A percentile compares a stretch with the other conserved stretches of the same genome.
Evolutionary conservation across 78 protist species (phyloP).

Genomic region (Dictyostelium intermedium): DNA sequence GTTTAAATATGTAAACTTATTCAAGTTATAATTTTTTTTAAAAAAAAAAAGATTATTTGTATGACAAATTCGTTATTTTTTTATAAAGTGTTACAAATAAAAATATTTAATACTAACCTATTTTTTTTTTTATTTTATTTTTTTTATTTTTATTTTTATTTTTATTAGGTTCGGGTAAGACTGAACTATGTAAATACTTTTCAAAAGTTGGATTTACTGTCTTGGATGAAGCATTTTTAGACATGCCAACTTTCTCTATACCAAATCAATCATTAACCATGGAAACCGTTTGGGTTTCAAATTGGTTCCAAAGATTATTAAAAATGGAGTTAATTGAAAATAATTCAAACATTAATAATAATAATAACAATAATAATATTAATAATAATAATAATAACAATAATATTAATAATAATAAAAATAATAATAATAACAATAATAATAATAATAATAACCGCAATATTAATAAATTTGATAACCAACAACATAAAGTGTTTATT

Average conservation of each 20-base stretch:
- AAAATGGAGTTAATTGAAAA: conserved; percentile 14
- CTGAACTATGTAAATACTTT: conserved; percentile 68
- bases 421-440: too few species aligned
- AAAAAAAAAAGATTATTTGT: neutral
- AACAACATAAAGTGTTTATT: conserved; percentile 6
- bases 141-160: too few species aligned
- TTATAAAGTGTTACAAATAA: too few species aligned
- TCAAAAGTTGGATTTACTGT: conserved; percentile 29
- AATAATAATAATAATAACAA: neutral
- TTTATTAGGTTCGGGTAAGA: conserved; percentile 62
- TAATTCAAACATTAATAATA: neutral
- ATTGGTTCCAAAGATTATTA: conserved; percentile 72
- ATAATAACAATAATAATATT: neutral
- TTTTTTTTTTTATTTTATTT: neutral
- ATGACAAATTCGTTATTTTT: neutral
- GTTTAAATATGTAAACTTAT: neutral
- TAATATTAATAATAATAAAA: neutral
- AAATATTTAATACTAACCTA: neutral
- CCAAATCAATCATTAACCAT: conserved; percentile 66
- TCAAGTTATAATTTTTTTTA: neutral
- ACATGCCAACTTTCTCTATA: conserved; percentile 69
- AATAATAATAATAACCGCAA: neutral
- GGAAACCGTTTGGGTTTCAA: conserved; percentile 78
- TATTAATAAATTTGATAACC: neutral
- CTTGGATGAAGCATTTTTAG: conserved; percentile 77